phyloP scores from a whole-genome alignment of 2,329 filamentous ascomycete genomes.

The Ustulina deusta region DNA sequence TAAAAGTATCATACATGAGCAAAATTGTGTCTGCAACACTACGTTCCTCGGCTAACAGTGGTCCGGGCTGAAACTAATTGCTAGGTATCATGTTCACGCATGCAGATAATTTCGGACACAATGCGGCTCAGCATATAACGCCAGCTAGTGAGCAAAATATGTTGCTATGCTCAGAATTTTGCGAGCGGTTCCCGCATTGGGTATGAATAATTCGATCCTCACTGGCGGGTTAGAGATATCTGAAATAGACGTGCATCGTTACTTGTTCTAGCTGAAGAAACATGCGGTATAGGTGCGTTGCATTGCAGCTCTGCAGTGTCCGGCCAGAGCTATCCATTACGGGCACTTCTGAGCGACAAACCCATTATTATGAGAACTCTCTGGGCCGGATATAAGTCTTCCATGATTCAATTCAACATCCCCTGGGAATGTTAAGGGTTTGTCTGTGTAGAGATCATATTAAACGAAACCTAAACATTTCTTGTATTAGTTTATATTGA shows the following conservation, averaged over 20 bases:
- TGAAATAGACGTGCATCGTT: conserved; percentile 18
- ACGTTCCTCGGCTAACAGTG: not conserved
- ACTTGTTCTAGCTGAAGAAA: conserved; percentile 26
- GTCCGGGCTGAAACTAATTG: conserved; percentile 2
- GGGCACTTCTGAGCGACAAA: conserved; percentile 7
- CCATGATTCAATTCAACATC: not conserved
- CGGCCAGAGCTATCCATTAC: conserved; percentile 15
- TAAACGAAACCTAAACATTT: not conserved
- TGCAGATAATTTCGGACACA: conserved; percentile 11
- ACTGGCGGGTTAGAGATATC: conserved; percentile 15
- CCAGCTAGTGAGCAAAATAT: conserved; percentile 2
- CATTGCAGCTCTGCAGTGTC: conserved; percentile 31
- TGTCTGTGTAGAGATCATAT: not conserved
- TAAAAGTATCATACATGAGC: conserved; percentile 17
- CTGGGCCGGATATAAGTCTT: not conserved
- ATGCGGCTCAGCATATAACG: conserved; percentile 29
- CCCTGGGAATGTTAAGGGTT: not conserved
- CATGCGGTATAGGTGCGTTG: conserved; percentile 28
- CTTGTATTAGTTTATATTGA: not conserved
- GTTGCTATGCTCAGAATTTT: not conserved
- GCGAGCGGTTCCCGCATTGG: conserved; percentile 12
- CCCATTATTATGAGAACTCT: not conserved
- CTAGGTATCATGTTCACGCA: conserved; percentile 2
- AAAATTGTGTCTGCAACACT: not conserved
- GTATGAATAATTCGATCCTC: conserved; percentile 9